phyloP scores from a whole-genome alignment of 1,139 yeast species.

The Taphrina populina region DNA sequence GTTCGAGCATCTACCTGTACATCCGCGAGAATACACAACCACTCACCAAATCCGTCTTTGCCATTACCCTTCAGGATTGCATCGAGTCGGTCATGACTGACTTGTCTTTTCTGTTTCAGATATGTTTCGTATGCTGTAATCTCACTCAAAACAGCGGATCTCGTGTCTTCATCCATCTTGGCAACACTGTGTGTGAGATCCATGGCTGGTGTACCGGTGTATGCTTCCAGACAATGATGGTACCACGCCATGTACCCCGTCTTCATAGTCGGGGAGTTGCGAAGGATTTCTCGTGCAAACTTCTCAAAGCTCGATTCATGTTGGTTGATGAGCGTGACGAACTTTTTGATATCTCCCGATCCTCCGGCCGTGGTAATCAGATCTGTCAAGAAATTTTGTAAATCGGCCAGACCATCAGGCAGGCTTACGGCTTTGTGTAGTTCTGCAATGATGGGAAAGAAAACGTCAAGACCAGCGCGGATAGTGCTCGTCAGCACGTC shows the following conservation, averaged over 20 bases:
- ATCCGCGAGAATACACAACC: slow-evolving; percentile 26
- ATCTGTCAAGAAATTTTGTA: slow-evolving; percentile 31
- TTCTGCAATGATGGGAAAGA: slow-evolving; percentile 32
- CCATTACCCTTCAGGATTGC: slow-evolving; percentile 4
- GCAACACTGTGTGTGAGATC: slow-evolving; percentile 2
- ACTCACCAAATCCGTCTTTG: slow-evolving; percentile 24
- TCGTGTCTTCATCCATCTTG: slow-evolving; percentile 9
- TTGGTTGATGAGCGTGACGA: slow-evolving; percentile 15
- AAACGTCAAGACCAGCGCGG: slow-evolving; percentile 26
- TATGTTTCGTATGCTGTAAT: slow-evolving; percentile 11
- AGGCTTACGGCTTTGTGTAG: slow-evolving; percentile 33
- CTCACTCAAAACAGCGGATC: slow-evolving; percentile 2
- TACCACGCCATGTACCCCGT: slow-evolving; percentile 33
- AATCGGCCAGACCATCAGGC: slow-evolving; percentile 32
- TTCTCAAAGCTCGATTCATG: slow-evolving; percentile 26
- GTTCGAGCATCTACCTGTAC: slow-evolving; percentile 26
- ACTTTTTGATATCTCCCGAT: slow-evolving; percentile 1
- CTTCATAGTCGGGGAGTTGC: slow-evolving; percentile 27
- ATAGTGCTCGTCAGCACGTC: slow-evolving; percentile 30
- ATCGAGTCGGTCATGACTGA: not conserved
- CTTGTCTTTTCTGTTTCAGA: slow-evolving; percentile 4
- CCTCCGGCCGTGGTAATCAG: slow-evolving; percentile 19
- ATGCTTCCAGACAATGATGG: slow-evolving; percentile 32
- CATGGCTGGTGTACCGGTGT: slow-evolving; percentile 25
- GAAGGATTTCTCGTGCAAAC: slow-evolving; percentile 25